phyloP scores from a whole-genome alignment of 345 rosid genomes.

The Populus tremula region DNA sequence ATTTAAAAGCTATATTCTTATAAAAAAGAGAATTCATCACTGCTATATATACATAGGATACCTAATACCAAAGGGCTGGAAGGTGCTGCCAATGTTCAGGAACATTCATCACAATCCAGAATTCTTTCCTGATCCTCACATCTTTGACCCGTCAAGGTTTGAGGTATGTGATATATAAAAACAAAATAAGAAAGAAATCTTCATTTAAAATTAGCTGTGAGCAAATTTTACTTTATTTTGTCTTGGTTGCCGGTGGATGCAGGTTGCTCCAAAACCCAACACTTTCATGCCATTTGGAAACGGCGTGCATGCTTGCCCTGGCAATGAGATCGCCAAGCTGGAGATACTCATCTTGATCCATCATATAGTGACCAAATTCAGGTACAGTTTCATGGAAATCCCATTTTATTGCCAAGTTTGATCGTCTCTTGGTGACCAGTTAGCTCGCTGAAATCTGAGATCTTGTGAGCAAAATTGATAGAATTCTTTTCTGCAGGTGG shows the following conservation, averaged over 20 bases:
- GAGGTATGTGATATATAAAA: slow-evolving; percentile 42
- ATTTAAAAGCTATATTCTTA: background rate
- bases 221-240: background rate
- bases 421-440: background rate
- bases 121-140: slow-evolving; percentile 66
- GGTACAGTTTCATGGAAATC: slow-evolving; percentile 34
- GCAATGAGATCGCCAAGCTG: slow-evolving; percentile 88
- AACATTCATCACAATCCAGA: slow-evolving; percentile 85
- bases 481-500: slow-evolving; percentile 48
- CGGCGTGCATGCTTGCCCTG: slow-evolving; percentile 94
- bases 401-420: too few relatives aligned
- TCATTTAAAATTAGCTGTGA: background rate
- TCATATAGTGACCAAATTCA: slow-evolving; percentile 62
- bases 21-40: background rate
- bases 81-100: slow-evolving; percentile 96
- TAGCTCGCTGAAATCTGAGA: background rate
- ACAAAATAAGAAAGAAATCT: background rate
- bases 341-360: slow-evolving; percentile 75
- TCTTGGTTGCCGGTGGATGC: slow-evolving; percentile 13
- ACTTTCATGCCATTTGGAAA: slow-evolving; percentile 91
- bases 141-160: slow-evolving; percentile 81
- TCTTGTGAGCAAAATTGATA: background rate
- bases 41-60: slow-evolving; percentile 51
- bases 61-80: slow-evolving; percentile 95
- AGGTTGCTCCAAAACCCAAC: slow-evolving; percentile 72